A percentile compares a stretch with the other conserved stretches of the same genome.
Conservation (phyloP, 495 filamentous ascomycete species). For the Neurospora tetrasperma region DNA sequence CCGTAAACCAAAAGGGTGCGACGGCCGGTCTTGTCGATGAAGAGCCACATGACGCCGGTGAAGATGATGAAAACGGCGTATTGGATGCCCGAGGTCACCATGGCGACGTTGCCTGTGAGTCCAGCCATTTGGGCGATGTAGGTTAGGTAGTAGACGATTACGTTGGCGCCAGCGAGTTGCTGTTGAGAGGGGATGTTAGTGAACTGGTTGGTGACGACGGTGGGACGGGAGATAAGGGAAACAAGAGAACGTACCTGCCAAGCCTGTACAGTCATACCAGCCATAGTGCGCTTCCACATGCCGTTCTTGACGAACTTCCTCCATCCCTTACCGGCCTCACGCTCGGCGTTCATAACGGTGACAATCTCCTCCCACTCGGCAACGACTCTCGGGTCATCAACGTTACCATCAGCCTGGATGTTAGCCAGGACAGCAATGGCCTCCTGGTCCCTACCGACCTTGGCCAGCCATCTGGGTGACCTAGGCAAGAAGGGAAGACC, state of each 20-base stretch:
- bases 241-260: constrained; percentile 23
- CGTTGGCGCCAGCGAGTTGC: constrained; percentile 60
- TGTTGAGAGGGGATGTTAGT: constrained; percentile 30
- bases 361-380: constrained; percentile 65
- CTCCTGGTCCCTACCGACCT: constrained; percentile 57
- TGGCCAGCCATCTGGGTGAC: constrained; percentile 65
- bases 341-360: constrained; percentile 47
- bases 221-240: not conserved
- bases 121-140: constrained; percentile 64
- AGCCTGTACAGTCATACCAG: constrained; percentile 55
- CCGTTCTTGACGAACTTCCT: constrained; percentile 49
- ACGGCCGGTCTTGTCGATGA: constrained; percentile 68
- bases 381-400: constrained; percentile 56
- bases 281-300: constrained; percentile 65
- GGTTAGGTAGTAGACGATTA: constrained; percentile 61
- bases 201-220: constrained; percentile 16
- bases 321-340: constrained; percentile 45
- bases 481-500: constrained; percentile 61
- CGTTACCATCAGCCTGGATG: constrained; percentile 57
- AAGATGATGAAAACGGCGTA: constrained; percentile 69
- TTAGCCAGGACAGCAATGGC: constrained; percentile 54
- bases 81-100: constrained; percentile 60
- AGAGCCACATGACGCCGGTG: constrained; percentile 53
- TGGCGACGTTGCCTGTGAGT: constrained; percentile 51
- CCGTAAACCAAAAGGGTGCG: constrained; percentile 59